These are phyloP conservation scores for Exobasidium cylindrosporum DNA, from an alignment of 1,284 basidiomycete genomes.

Conservation along the genomic window DNA sequence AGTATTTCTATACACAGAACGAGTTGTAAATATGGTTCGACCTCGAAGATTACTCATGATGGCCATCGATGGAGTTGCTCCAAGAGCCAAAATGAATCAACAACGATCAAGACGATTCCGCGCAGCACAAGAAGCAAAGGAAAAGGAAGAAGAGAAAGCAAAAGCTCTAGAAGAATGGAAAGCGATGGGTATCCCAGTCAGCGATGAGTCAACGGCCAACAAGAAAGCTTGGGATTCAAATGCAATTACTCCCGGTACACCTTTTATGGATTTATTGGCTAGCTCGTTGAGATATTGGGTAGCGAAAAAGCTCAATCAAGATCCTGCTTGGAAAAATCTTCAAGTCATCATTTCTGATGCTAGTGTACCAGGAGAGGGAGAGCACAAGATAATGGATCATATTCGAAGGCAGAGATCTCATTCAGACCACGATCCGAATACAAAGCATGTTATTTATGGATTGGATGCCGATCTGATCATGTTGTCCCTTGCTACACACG, in stretches of 20 bases:
- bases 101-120: constrained; percentile 94
- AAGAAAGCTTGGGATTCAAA: constrained; percentile 95
- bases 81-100: constrained; percentile 99
- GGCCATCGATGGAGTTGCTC: constrained; percentile 97
- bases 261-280: constrained; percentile 94
- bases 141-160: constrained; percentile 81
- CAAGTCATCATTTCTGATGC: constrained; percentile 96
- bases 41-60: constrained; percentile 86
- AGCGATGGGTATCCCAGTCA: constrained; percentile 77
- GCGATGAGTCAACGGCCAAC: constrained; percentile 71
- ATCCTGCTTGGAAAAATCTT: constrained; percentile 81
- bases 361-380: constrained; percentile 94
- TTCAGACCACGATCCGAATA: constrained; percentile 88
- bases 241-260: constrained; percentile 95
- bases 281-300: constrained; percentile 92
- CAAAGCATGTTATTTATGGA: constrained; percentile 94
- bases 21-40: constrained; percentile 93
- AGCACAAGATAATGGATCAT: constrained; percentile 99
- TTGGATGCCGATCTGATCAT: constrained; percentile 99
- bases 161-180: constrained; percentile 82
- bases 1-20: constrained; percentile 95
- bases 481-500: constrained; percentile 95
- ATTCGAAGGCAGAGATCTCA: constrained; percentile 86
- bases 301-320: constrained; percentile 86
- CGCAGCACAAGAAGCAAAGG: constrained; percentile 87